These are phyloP conservation scores for Oldenlandia corymbosa DNA, from an alignment of 257 asterid genomes.

Conservation along the genomic window DNA sequence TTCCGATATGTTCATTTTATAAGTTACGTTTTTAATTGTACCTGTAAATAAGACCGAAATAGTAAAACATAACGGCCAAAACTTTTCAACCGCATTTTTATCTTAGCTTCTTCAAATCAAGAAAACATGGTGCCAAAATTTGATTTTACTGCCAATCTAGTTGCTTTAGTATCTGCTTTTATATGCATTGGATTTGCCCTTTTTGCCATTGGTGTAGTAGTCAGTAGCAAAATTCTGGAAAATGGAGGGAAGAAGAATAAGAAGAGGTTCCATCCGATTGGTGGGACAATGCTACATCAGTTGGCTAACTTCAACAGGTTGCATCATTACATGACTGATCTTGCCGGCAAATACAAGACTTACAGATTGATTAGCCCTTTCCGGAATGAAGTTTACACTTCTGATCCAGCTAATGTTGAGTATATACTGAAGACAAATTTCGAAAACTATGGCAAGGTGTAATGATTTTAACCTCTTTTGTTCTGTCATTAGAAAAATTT, in stretches of 20 bases:
- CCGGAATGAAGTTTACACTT: slow-evolving; percentile 49
- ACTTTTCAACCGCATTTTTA: no score
- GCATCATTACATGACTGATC: slow-evolving; percentile 66
- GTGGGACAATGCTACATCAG: slow-evolving; percentile 49
- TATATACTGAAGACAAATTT: slow-evolving; percentile 59
- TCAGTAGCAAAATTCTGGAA: slow-evolving; percentile 20
- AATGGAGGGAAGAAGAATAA: slow-evolving; percentile 21
- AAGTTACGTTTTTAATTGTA: no score
- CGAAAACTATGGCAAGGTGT: slow-evolving; percentile 60
- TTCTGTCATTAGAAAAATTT: no score
- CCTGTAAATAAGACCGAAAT: no score
- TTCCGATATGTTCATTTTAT: no score
- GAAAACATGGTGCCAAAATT: no score
- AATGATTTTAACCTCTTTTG: no score
- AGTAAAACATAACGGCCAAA: no score
- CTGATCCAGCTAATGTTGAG: slow-evolving; percentile 64
- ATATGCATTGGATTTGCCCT: slow-evolving; percentile 16
- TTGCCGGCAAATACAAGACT: slow-evolving; percentile 43
- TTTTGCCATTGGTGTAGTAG: slow-evolving; percentile 7
- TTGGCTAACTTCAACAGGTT: slow-evolving; percentile 47
- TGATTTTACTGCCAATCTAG: no score
- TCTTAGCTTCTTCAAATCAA: no score
- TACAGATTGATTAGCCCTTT: slow-evolving; percentile 54
- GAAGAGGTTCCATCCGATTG: slow-evolving; percentile 56
- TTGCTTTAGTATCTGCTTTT: slow-evolving; percentile 21